Evolutionary conservation across 2,329 filamentous ascomycete species (phyloP), one percentile per base, ranked within the genome.

Genomic region (Cryphonectria nitschkei): DNA sequence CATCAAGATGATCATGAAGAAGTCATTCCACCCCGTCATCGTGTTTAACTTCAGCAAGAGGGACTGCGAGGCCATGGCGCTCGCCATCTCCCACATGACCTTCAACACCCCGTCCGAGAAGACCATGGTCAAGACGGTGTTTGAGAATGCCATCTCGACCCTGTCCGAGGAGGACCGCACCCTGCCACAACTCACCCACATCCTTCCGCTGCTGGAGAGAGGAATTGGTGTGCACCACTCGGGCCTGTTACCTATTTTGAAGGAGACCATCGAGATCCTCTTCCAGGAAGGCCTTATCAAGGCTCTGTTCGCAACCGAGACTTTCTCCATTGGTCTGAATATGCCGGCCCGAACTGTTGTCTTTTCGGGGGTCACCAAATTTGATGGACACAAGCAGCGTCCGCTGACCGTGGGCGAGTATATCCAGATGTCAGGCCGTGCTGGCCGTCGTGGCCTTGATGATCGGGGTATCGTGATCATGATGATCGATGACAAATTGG

Each of bases 1-100:
- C 77, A 93, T 99, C 75, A 93, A 93, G 81, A 99, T 99, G 96
- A 97, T 98, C 76, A 97, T 99, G 91, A 88, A 93, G 82, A 97
- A 95, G 84, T 96, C 93, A 79, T 97, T 96, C 82, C 98, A 99
- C 78, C 96, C 96, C 0, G 96, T 98, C 76, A 99, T 99, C 79
- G 94, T 99, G 54, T 99, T 99, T 88, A 98, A 95, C 82, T 99
- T 99, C 84, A 98, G 95, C 86, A 99, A 99, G 84, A 89, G 95
- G 75, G 95, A 98, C 77, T 98, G 95, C 79, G 96, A 99, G 82
- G 90, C 91, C 73, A 90, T 96, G 80, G 96, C 96, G 1, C 85
- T 99, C 63, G 89, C 94, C 75, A 95, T 98, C 83, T 95, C 91
- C 67, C 88, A 89, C 72, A 88, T 98, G 78, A 91, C 93, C 63